A percentile compares a stretch with the other conserved stretches of the same genome.
Conservation (phyloP, 371 early-diverging fungal species). For the Batkoa obscura region DNA sequence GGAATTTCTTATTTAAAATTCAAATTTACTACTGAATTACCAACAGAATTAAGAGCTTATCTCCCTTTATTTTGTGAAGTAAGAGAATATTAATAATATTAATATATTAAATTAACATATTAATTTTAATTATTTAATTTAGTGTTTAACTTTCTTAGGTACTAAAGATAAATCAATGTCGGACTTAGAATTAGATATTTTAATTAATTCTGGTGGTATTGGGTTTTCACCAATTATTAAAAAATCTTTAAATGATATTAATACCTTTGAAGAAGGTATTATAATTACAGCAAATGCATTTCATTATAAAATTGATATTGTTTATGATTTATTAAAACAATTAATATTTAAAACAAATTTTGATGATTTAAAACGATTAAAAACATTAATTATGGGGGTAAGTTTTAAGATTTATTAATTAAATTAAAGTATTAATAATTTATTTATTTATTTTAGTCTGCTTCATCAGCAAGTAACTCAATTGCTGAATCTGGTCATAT, state of each 20-base stretch:
- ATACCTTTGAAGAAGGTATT: conserved; percentile 32
- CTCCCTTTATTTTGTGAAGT: conserved; percentile 62
- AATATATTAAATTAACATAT: background rate
- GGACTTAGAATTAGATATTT: conserved; percentile 72
- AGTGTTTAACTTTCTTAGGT: conserved; percentile 55
- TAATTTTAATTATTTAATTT: conserved; percentile 14
- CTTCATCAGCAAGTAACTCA: conserved; percentile 48
- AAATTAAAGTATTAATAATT: background rate
- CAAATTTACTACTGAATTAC: conserved; percentile 32
- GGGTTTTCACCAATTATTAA: conserved; percentile 38
- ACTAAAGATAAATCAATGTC: conserved; percentile 52
- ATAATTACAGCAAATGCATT: conserved; percentile 40
- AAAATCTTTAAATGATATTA: conserved; percentile 24
- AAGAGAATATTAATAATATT: conserved; percentile 9
- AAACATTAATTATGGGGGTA: conserved; percentile 51
- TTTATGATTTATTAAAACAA: conserved; percentile 53
- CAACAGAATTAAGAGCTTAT: conserved; percentile 44
- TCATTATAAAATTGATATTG: conserved; percentile 47
- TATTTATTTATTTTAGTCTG: conserved; percentile 18
- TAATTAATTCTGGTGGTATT: conserved; percentile 73
- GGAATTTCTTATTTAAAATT: conserved; percentile 77
- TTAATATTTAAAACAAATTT: conserved; percentile 55
- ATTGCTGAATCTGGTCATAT: conserved; percentile 72
- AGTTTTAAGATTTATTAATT: conserved; percentile 7
- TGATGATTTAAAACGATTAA: conserved; percentile 45